Evolutionary conservation across 306 rosid species (phyloP).

Genomic region (Carpinus fangiana): DNA sequence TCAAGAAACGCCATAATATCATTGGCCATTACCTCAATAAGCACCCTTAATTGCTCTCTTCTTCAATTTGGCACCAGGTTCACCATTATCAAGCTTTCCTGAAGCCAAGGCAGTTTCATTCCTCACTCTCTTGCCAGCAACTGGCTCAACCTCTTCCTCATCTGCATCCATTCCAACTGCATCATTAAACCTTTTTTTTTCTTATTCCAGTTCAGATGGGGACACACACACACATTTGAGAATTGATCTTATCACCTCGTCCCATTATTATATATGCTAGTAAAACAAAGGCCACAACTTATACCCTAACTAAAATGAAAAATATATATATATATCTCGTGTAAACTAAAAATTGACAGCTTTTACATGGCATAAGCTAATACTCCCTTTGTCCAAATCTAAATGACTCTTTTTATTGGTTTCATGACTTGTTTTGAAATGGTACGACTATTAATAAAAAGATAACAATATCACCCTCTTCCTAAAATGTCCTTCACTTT

Average conservation of each 20-base stretch:
- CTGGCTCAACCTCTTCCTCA: conserved; percentile 49
- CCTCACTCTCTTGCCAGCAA: conserved; percentile 38
- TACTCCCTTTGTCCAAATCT: not conserved
- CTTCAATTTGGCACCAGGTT: conserved; percentile 53
- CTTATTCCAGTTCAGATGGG: conserved; percentile 19
- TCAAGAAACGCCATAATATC: not conserved
- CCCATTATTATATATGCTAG: not conserved
- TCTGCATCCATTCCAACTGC: conserved; percentile 62
- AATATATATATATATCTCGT: not conserved
- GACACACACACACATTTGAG: not conserved
- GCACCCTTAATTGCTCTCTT: conserved; percentile 59
- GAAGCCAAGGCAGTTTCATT: conserved; percentile 37
- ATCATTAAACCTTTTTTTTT: conserved; percentile 22
- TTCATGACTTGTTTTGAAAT: too few species aligned
- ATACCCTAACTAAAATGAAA: not conserved
- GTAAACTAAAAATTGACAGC: not conserved
- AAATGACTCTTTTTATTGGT: too few species aligned
- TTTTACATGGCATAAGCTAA: not conserved
- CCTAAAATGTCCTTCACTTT: not conserved
- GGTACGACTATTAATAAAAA: not conserved
- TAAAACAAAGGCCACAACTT: not conserved
- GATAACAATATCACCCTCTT: not conserved
- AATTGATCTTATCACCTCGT: not conserved
- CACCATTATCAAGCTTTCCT: conserved; percentile 52
- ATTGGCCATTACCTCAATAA: conserved; percentile 72